These are phyloP conservation scores for Microstroma glucosiphilum DNA, from an alignment of 1,284 basidiomycete genomes.

Conservation along the genomic window DNA sequence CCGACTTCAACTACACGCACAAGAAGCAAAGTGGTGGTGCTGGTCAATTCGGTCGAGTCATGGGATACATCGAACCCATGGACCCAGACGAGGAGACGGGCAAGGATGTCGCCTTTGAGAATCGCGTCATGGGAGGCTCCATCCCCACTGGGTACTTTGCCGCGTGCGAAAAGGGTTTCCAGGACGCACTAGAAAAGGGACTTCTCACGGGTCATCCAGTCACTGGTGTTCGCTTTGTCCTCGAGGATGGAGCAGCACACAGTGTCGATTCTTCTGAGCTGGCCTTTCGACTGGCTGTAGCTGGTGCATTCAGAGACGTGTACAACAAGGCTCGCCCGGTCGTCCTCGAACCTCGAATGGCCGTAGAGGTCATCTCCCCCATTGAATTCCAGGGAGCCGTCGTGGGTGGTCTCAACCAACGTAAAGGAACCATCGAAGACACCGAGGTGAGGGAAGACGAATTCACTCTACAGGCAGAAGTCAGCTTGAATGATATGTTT, in stretches of 20 bases:
- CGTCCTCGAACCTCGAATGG: constrained; percentile 96
- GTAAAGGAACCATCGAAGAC: constrained; percentile 89
- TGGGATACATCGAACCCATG: constrained; percentile 86
- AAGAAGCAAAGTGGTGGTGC: constrained; percentile 98
- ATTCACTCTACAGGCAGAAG: constrained; percentile 85
- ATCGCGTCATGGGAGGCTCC: constrained; percentile 82
- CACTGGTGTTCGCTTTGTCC: constrained; percentile 75
- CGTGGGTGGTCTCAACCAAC: constrained; percentile 87
- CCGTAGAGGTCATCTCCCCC: constrained; percentile 92
- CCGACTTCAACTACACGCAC: constrained; percentile 86
- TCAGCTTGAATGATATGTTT: constrained; percentile 97
- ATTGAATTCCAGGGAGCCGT: constrained; percentile 95
- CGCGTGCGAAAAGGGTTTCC: constrained; percentile 94
- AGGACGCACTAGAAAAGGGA: constrained; percentile 87
- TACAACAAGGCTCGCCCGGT: constrained; percentile 72
- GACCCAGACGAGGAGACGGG: constrained; percentile 69
- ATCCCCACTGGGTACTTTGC: constrained; percentile 89
- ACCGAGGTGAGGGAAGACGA: constrained; percentile 96
- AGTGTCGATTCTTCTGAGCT: constrained; percentile 95
- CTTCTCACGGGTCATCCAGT: constrained; percentile 81
- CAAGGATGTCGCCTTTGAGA: constrained; percentile 82
- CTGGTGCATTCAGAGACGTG: constrained; percentile 87
- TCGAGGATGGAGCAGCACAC: constrained; percentile 88
- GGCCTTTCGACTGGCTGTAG: constrained; percentile 83
- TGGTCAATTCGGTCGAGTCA: constrained; percentile 90